A percentile compares a stretch with the other conserved stretches of the same genome.
phyloP scores from a whole-genome alignment of 2,329 filamentous ascomycete genomes.

The Blastomyces emzantsi region DNA sequence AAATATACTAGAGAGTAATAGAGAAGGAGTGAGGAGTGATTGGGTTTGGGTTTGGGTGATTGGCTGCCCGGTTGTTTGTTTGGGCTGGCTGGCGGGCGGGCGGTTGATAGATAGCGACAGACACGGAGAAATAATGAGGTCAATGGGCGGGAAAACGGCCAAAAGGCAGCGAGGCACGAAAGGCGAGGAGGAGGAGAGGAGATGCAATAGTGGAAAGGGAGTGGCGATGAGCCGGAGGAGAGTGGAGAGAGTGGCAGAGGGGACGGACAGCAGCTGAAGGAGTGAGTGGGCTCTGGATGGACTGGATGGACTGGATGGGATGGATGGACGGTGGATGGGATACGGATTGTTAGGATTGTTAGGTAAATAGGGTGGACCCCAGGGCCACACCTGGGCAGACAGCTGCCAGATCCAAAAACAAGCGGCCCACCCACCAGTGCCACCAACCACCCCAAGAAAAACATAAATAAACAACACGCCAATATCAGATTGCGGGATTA shows the following conservation, averaged over 20 bases:
- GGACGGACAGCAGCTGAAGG: background rate
- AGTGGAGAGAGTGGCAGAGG: background rate
- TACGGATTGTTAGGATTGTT: no score
- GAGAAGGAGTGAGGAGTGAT: constrained; percentile 6
- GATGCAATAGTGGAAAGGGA: no score
- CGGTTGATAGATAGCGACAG: constrained; percentile 20
- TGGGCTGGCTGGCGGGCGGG: background rate
- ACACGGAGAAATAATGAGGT: constrained; percentile 16
- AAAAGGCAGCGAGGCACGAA: background rate
- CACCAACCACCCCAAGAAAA: no score
- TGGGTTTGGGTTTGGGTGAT: background rate
- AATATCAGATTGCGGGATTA: no score
- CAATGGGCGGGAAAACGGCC: background rate
- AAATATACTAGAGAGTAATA: background rate
- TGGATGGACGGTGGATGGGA: no score
- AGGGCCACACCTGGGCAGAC: no score
- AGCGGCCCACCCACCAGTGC: no score
- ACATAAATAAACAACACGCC: background rate
- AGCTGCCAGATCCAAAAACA: no score
- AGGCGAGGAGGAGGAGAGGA: background rate
- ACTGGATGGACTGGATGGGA: no score
- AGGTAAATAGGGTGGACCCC: no score
- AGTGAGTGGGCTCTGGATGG: background rate
- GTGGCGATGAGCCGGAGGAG: no score
- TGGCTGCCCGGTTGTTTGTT: constrained; percentile 16